These are phyloP conservation scores for Fusarium nanum DNA, from an alignment of 2,329 filamentous ascomycete genomes.

Conservation along the genomic window DNA sequence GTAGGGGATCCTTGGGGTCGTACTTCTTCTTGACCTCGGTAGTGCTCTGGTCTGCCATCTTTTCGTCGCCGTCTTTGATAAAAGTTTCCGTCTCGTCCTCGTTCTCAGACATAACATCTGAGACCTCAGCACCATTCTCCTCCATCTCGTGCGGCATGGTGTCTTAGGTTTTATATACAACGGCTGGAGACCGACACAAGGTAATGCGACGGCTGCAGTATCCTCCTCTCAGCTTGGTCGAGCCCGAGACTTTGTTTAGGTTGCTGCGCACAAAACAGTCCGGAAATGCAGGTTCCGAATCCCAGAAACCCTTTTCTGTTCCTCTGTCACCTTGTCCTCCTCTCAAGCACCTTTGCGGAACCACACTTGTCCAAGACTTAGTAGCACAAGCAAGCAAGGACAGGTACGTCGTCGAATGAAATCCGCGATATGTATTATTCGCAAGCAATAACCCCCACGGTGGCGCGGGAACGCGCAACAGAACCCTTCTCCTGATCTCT, in stretches of 20 bases:
- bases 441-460: conserved; percentile 38
- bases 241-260: conserved; percentile 30
- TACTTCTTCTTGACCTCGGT: conserved; percentile 73
- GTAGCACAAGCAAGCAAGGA: conserved; percentile 49
- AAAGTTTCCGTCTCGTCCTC: conserved; percentile 64
- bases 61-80: conserved; percentile 60
- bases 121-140: conserved; percentile 65
- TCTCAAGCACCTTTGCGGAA: conserved; percentile 48
- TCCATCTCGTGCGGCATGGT: conserved; percentile 68
- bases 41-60: conserved; percentile 62
- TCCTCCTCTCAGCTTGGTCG: conserved; percentile 41
- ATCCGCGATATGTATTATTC: conserved; percentile 30
- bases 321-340: conserved; percentile 39
- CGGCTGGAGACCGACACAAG: conserved; percentile 29
- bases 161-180: conserved; percentile 63
- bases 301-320: conserved; percentile 41
- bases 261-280: conserved; percentile 45
- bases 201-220: conserved; percentile 36
- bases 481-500: conserved; percentile 29
- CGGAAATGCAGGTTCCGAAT: conserved; percentile 50
- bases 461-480: conserved; percentile 38
- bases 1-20: conserved; percentile 87
- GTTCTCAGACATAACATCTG: conserved; percentile 69
- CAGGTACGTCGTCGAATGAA: conserved; percentile 40
- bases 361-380: conserved; percentile 50